Evolutionary conservation across 257 asterid genomes (phyloP), one percentile per base, ranked within the genome.

Genomic region (Forsythia suspensa): DNA sequence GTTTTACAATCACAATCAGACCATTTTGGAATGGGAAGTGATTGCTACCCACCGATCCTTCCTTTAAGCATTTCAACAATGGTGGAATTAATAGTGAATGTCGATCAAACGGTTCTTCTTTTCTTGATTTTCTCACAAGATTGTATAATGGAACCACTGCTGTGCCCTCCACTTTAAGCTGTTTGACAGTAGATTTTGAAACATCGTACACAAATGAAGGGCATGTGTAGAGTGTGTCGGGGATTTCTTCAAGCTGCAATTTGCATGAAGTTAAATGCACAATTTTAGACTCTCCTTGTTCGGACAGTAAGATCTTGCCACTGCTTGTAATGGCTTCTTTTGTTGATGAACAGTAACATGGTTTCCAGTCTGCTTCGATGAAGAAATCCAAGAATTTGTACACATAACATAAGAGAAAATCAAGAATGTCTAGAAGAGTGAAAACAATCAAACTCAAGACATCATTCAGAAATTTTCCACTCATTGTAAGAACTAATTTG

Each of bases 1-100:
- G 92, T 94, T 4, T 65, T 20, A 83, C 98, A 96, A 72, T 92
- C 96, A 72, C 99, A 96, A 65, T 96, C 99, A 0, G 99, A 94
- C 99, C 99, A 96, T 79, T 98, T 77, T 0, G 95, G 95, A 12
- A 77, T 42, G 0, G 86, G 87, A 8, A 80, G 81, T 0, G 80
- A 67, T 20, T 76, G 85, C 20, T 77, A 84, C 43, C 88, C 80
- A 7, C 90, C 93, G 11, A 88, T 84, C 76, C 84, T 87, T 0
- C 89, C 96, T 40, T 87, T 96, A 57, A 92, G 75, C 97, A 93
- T 95, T 72, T 88, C 97, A 0, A 93, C 92, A 37, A 93, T 81
- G 48, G 93, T 85, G 15, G 99, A 85, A 57, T 89, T 86, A 0
- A 93, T 90, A 0, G 91, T 85, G 83, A 86, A 88, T 0, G 87